phyloP scores from a whole-genome alignment of 2,329 filamentous ascomycete species.

The Colletotrichum coccodes region DNA sequence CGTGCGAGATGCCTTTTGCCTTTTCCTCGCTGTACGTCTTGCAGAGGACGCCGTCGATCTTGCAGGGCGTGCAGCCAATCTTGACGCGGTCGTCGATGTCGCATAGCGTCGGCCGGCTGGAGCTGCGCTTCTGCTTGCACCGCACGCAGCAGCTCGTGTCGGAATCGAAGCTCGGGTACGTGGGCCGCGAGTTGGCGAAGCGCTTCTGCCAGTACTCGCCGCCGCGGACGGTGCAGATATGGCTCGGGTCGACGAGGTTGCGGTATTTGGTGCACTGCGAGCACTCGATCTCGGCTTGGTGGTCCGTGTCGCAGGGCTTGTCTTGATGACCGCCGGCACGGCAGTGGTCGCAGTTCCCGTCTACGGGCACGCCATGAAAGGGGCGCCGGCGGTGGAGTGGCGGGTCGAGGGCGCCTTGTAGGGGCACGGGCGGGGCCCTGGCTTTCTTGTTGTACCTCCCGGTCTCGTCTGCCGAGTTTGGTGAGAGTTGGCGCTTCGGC shows the following conservation, averaged over 20 bases:
- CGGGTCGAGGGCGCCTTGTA: background rate
- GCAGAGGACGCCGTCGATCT: background rate
- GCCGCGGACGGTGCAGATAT: constrained; percentile 21
- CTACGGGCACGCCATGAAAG: background rate
- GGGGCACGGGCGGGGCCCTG: background rate
- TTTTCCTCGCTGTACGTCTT: constrained; percentile 5
- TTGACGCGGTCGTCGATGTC: constrained; percentile 28
- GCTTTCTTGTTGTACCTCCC: background rate
- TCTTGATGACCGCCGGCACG: background rate
- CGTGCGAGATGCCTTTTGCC: background rate
- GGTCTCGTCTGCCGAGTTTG: background rate
- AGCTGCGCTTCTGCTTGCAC: constrained; percentile 7
- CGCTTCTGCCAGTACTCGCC: constrained; percentile 26
- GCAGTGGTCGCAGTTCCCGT: constrained; percentile 27
- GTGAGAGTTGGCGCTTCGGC: background rate
- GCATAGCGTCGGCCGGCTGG: background rate
- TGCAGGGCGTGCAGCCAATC: constrained; percentile 27
- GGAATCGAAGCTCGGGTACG: constrained; percentile 7
- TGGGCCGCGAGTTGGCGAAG: constrained; percentile 23
- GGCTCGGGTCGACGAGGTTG: constrained; percentile 17
- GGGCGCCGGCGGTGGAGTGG: background rate
- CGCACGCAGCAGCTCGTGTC: constrained; percentile 18
- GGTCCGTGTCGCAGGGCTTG: constrained; percentile 25
- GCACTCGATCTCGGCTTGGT: constrained; percentile 28
- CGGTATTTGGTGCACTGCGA: constrained; percentile 25